Conservation (phyloP, 495 filamentous ascomycete species). For the Neurospora sp. region DNA sequence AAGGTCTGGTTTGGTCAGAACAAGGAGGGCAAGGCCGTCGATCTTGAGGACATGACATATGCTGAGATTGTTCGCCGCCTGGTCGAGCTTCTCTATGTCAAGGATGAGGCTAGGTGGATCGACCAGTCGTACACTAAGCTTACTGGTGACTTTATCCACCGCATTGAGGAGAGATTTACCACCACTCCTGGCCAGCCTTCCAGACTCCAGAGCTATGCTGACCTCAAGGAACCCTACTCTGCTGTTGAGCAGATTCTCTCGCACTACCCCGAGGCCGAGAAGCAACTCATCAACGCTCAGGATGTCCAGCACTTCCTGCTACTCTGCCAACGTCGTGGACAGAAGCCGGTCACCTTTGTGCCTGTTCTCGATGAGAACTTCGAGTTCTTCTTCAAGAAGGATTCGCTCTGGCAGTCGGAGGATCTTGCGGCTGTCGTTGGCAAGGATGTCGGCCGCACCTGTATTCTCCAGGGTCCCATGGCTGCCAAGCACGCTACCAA, state of each 20-base stretch:
- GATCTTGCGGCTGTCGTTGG: slow-evolving; percentile 90
- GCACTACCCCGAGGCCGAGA: slow-evolving; percentile 73
- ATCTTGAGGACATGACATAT: slow-evolving; percentile 98
- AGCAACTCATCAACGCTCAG: slow-evolving; percentile 91
- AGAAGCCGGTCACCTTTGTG: slow-evolving; percentile 96
- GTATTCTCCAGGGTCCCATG: slow-evolving; percentile 92
- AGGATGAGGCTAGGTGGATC: slow-evolving; percentile 90
- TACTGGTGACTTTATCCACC: slow-evolving; percentile 89
- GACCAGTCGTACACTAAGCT: slow-evolving; percentile 72
- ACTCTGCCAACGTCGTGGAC: slow-evolving; percentile 82
- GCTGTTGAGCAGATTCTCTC: slow-evolving; percentile 68
- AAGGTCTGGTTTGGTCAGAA: slow-evolving; percentile 98
- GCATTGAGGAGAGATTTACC: slow-evolving; percentile 89
- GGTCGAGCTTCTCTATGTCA: slow-evolving; percentile 94
- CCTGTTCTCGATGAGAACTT: slow-evolving; percentile 89
- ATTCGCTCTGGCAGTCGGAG: slow-evolving; percentile 99
- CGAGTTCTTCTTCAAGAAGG: slow-evolving; percentile 99
- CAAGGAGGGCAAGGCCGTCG: slow-evolving; percentile 68
- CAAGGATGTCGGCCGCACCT: slow-evolving; percentile 89
- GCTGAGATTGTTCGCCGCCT: slow-evolving; percentile 83
- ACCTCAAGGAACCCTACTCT: slow-evolving; percentile 73
- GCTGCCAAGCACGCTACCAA: slow-evolving; percentile 81
- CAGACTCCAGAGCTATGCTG: slow-evolving; percentile 61
- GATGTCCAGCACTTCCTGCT: slow-evolving; percentile 93
- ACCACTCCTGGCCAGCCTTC: slow-evolving; percentile 55